Conservation (phyloP, 1,284 basidiomycete species). For the Cerrena zonata region DNA sequence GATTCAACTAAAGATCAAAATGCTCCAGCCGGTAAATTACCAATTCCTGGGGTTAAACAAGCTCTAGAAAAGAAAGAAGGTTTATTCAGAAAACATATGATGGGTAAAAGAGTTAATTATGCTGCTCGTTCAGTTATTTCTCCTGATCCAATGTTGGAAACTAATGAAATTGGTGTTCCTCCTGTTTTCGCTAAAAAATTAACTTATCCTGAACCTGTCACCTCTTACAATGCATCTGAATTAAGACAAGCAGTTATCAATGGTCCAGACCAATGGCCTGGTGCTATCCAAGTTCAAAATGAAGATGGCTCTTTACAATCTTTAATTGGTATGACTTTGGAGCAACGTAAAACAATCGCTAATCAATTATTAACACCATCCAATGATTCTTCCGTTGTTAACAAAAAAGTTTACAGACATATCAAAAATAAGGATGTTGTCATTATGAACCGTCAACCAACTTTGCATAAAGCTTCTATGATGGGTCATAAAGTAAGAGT, state of each 20-base stretch:
- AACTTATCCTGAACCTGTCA: slow-evolving; percentile 97
- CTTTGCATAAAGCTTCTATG: slow-evolving; percentile 99
- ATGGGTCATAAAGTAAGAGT: slow-evolving; percentile 96
- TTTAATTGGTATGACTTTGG: slow-evolving; percentile 68
- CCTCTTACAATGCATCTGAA: slow-evolving; percentile 83
- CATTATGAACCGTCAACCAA: slow-evolving; percentile 96
- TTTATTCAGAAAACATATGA: slow-evolving; percentile 98
- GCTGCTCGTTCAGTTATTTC: slow-evolving; percentile 99
- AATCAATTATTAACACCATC: slow-evolving; percentile 94
- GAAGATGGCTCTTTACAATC: slow-evolving; percentile 88
- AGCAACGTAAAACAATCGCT: slow-evolving; percentile 92
- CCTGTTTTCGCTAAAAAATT: slow-evolving; percentile 96
- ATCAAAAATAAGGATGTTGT: slow-evolving; percentile 92
- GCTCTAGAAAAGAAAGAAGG: slow-evolving; percentile 98
- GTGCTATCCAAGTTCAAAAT: slow-evolving; percentile 90
- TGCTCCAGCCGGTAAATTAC: slow-evolving; percentile 82
- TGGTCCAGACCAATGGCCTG: slow-evolving; percentile 86
- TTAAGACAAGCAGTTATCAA: slow-evolving; percentile 89
- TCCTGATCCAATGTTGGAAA: slow-evolving; percentile 98
- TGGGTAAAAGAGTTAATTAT: slow-evolving; percentile 99
- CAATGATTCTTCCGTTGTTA: slow-evolving; percentile 73
- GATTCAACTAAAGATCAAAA: slow-evolving; percentile 91
- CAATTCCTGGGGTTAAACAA: slow-evolving; percentile 94
- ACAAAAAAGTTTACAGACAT: slow-evolving; percentile 98
- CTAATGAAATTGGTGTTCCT: slow-evolving; percentile 97